These are phyloP conservation scores for Citrus unshiu DNA, from an alignment of 345 rosid species.

Conservation along the genomic window DNA sequence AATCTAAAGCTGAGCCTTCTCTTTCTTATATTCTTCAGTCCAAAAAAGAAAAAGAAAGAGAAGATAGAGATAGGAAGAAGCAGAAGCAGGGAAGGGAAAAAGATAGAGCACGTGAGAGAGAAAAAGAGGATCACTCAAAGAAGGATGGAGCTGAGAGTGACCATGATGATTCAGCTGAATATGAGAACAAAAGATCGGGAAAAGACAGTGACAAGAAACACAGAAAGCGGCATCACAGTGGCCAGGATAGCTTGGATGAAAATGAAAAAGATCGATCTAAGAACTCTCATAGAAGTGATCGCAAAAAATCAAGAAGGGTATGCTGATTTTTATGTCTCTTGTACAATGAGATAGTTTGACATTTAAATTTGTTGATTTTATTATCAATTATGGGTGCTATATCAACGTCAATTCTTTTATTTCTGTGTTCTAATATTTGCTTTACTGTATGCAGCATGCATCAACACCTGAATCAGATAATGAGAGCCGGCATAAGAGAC, in stretches of 20 bases:
- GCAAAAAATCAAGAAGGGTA: conserved; percentile 93
- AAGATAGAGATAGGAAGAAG: conserved; percentile 60
- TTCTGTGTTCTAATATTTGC: conserved; percentile 8
- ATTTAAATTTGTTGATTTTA: neutral
- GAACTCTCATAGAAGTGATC: conserved; percentile 74
- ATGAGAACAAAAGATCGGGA: conserved; percentile 76
- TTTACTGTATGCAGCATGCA: conserved; percentile 46
- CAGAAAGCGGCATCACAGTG: conserved; percentile 69
- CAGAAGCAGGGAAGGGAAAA: conserved; percentile 68
- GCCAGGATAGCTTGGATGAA: conserved; percentile 71
- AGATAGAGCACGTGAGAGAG: conserved; percentile 78
- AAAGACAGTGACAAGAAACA: conserved; percentile 84
- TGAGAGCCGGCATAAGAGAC: conserved; percentile 72
- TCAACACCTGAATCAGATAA: conserved; percentile 78
- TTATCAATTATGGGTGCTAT: neutral
- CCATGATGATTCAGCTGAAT: conserved; percentile 57
- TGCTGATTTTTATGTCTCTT: neutral
- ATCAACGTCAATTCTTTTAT: neutral
- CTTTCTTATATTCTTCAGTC: conserved; percentile 40
- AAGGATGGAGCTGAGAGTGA: conserved; percentile 90
- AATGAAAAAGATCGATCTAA: conserved; percentile 77
- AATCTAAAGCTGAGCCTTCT: neutral
- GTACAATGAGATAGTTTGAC: neutral
- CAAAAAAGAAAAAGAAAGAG: conserved; percentile 69
- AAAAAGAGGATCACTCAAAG: conserved; percentile 66